Percentiles rank a stretch among this genome's conserved stretches.
These are phyloP conservation scores for Dendrothele bispora DNA, from an alignment of 768 basidiomycete genomes.

Conservation along the genomic window DNA sequence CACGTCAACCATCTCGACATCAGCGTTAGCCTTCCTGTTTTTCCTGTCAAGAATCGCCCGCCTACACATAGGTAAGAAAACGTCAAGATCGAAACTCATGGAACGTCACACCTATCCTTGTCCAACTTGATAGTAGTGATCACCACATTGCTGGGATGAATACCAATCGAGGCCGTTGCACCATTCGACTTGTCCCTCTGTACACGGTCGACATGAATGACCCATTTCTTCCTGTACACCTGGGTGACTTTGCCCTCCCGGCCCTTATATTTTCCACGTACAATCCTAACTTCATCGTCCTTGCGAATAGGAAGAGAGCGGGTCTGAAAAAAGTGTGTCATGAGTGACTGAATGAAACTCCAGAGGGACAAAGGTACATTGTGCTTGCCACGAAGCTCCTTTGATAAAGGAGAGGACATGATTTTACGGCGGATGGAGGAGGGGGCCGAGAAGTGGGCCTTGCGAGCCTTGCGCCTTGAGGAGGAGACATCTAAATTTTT, in stretches of 20 bases:
- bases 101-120: slow-evolving; percentile 71
- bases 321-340: slow-evolving; percentile 42
- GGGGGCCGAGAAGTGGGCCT: slow-evolving; percentile 95
- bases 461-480: slow-evolving; percentile 96
- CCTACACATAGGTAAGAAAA: slow-evolving; percentile 32
- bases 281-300: slow-evolving; percentile 97
- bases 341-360: not conserved
- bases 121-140: slow-evolving; percentile 91
- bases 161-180: slow-evolving; percentile 87
- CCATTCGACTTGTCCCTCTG: slow-evolving; percentile 98
- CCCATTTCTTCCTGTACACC: slow-evolving; percentile 99
- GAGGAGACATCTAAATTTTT: slow-evolving; percentile 90
- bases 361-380: slow-evolving; percentile 55
- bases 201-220: slow-evolving; percentile 97
- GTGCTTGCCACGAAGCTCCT: slow-evolving; percentile 92
- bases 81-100: not conserved
- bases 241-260: slow-evolving; percentile 97
- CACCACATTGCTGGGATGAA: slow-evolving; percentile 96
- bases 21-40: slow-evolving; percentile 63
- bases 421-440: slow-evolving; percentile 96
- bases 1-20: slow-evolving; percentile 83
- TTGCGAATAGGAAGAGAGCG: slow-evolving; percentile 95
- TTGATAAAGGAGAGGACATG: slow-evolving; percentile 94
- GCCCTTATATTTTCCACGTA: slow-evolving; percentile 98
- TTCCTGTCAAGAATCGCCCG: slow-evolving; percentile 88